These are phyloP conservation scores for Chlorella vulgaris DNA, from an alignment of 139 green algal genomes.

Conservation along the genomic window DNA sequence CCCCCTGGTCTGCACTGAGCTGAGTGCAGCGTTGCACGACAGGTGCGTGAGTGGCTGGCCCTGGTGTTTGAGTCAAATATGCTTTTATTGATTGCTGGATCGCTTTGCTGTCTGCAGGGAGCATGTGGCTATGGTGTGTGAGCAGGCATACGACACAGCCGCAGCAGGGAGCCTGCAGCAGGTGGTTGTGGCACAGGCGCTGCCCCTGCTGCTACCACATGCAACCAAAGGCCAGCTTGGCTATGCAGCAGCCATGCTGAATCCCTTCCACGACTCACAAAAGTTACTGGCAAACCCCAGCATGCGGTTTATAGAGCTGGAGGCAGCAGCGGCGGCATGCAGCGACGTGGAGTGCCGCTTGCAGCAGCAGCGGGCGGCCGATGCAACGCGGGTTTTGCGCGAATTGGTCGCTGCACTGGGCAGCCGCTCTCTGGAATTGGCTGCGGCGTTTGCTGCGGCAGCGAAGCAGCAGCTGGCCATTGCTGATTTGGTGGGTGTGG, in stretches of 20 bases:
- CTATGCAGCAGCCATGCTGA: conserved; percentile 3
- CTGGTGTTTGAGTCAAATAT: not conserved
- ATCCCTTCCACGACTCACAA: not conserved
- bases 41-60: not conserved
- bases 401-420: not conserved
- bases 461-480: not conserved
- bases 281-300: no score
- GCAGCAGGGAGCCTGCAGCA: not conserved
- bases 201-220: conserved; percentile 4
- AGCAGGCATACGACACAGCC: not conserved
- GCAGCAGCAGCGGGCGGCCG: not conserved
- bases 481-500: not conserved
- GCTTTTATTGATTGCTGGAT: not conserved
- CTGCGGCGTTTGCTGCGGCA: conserved; percentile 1
- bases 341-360: not conserved
- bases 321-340: not conserved
- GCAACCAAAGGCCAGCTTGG: not conserved
- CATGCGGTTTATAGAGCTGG: no score
- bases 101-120: not conserved
- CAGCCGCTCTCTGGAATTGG: conserved; percentile 20
- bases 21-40: not conserved
- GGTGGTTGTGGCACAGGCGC: not conserved
- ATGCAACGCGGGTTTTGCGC: conserved; percentile 1
- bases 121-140: not conserved
- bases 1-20: not conserved